phyloP scores from a whole-genome alignment of 495 filamentous ascomycete species.

The Aspergillus conjunctus region DNA sequence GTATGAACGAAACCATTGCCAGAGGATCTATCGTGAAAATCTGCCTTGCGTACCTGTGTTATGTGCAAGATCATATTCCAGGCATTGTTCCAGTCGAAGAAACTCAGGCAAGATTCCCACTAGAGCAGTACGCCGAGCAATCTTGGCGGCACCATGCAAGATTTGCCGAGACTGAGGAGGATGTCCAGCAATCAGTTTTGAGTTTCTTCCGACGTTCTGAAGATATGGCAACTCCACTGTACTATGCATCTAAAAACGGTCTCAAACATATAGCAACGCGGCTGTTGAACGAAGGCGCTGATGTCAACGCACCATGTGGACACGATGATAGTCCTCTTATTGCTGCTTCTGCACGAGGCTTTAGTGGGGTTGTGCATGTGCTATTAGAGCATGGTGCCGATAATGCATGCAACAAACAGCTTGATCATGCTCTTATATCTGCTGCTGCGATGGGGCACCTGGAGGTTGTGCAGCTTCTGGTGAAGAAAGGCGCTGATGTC shows the following conservation, averaged over 20 bases:
- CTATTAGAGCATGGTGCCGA: slow-evolving; percentile 27
- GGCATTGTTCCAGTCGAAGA: neutral
- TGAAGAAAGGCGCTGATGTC: slow-evolving; percentile 25
- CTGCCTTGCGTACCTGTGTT: slow-evolving; percentile 20
- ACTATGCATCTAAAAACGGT: slow-evolving; percentile 16
- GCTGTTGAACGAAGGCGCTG: slow-evolving; percentile 22
- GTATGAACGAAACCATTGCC: slow-evolving; percentile 12
- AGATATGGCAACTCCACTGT: slow-evolving; percentile 9
- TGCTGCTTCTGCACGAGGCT: slow-evolving; percentile 22
- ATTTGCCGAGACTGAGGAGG: slow-evolving; percentile 28
- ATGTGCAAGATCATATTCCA: neutral
- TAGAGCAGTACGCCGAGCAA: slow-evolving; percentile 12
- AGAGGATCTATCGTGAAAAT: slow-evolving; percentile 16
- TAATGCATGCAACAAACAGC: slow-evolving; percentile 1
- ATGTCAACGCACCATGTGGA: slow-evolving; percentile 16
- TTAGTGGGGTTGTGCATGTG: slow-evolving; percentile 21
- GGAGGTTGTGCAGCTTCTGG: slow-evolving; percentile 24
- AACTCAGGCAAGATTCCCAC: slow-evolving; percentile 8
- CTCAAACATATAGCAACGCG: neutral
- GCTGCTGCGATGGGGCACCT: slow-evolving; percentile 18
- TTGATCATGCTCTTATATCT: slow-evolving; percentile 26
- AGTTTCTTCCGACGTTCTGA: neutral
- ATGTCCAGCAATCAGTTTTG: slow-evolving; percentile 30
- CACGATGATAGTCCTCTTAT: slow-evolving; percentile 24
- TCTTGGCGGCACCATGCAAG: slow-evolving; percentile 19